Conservation (phyloP, 192 early-diverging fungal species). For the Entophlyctis helioformis region DNA sequence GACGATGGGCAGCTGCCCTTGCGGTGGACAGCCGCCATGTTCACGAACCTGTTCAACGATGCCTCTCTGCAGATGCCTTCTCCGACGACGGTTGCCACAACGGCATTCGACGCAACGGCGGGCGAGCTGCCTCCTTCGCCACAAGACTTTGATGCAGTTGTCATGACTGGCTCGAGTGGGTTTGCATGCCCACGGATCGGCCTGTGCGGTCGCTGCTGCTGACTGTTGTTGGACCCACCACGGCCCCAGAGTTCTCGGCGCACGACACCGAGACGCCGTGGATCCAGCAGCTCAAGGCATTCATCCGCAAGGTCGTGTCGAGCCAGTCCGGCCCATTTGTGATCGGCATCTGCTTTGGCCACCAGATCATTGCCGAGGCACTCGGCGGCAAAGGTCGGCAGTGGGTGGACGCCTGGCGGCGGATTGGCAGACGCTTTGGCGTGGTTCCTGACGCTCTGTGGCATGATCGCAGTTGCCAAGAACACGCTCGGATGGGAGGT, state of each 20-base stretch:
- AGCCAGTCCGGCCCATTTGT: too few relatives aligned
- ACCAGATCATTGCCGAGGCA: slow-evolving; percentile 67
- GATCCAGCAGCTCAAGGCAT: slow-evolving; percentile 48
- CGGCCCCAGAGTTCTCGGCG: slow-evolving; percentile 45
- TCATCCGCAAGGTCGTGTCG: slow-evolving; percentile 41
- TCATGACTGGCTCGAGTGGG: slow-evolving; percentile 28
- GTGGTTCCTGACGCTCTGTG: too few relatives aligned
- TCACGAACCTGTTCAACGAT: slow-evolving; percentile 8
- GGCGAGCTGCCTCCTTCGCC: slow-evolving; percentile 6
- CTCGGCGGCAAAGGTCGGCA: slow-evolving; percentile 34
- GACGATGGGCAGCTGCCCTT: too few relatives aligned
- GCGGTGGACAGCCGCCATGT: slow-evolving; percentile 4
- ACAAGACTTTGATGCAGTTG: slow-evolving; percentile 12
- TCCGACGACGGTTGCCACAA: slow-evolving; percentile 4
- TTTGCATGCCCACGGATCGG: not conserved
- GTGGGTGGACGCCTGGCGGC: too few relatives aligned
- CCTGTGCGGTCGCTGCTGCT: not conserved
- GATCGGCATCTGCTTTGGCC: slow-evolving; percentile 78
- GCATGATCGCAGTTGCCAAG: slow-evolving; percentile 10
- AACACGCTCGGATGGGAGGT: slow-evolving; percentile 68
- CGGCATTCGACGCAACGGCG: slow-evolving; percentile 11
- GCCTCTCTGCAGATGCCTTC: not conserved
- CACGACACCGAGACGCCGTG: slow-evolving; percentile 50
- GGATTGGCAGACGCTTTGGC: too few relatives aligned
- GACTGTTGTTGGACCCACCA: slow-evolving; percentile 4